Conservation (phyloP, 495 filamentous ascomycete species). For the Daldinia grandis region DNA sequence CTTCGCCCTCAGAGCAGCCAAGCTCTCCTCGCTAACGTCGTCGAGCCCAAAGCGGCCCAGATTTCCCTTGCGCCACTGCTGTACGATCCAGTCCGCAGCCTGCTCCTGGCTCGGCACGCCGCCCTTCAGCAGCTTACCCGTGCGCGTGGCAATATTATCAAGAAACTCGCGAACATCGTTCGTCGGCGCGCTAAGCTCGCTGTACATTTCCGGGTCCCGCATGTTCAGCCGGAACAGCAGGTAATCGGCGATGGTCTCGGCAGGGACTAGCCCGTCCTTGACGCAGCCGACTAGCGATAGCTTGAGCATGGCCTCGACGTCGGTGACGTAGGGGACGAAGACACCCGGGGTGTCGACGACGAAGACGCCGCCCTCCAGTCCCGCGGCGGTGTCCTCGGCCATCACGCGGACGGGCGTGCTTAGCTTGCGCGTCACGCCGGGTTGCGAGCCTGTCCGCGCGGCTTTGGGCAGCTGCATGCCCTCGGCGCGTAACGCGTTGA, state of each 20-base stretch:
- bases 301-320: conserved; percentile 90
- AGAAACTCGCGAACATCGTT: conserved; percentile 81
- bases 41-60: conserved; percentile 84
- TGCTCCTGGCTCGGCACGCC: conserved; percentile 75
- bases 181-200: conserved; percentile 72
- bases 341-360: conserved; percentile 75
- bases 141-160: conserved; percentile 70
- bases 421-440: conserved; percentile 89
- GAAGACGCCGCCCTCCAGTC: conserved; percentile 52
- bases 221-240: conserved; percentile 84
- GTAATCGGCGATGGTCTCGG: conserved; percentile 84
- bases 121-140: conserved; percentile 79
- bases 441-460: conserved; percentile 82
- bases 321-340: conserved; percentile 88
- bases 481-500: conserved; percentile 80
- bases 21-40: conserved; percentile 68
- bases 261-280: conserved; percentile 82
- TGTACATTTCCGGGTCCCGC: conserved; percentile 64
- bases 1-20: conserved; percentile 40
- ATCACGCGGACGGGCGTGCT: conserved; percentile 81
- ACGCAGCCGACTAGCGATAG: conserved; percentile 89
- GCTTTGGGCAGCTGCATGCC: conserved; percentile 72
- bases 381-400: conserved; percentile 38
- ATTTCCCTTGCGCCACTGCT: conserved; percentile 80
- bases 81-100: conserved; percentile 83